Evolutionary conservation across 2,329 filamentous ascomycete genomes (phyloP), one percentile per base, ranked within the genome.

Genomic region (Chrysoporthe deuterocubensis): DNA sequence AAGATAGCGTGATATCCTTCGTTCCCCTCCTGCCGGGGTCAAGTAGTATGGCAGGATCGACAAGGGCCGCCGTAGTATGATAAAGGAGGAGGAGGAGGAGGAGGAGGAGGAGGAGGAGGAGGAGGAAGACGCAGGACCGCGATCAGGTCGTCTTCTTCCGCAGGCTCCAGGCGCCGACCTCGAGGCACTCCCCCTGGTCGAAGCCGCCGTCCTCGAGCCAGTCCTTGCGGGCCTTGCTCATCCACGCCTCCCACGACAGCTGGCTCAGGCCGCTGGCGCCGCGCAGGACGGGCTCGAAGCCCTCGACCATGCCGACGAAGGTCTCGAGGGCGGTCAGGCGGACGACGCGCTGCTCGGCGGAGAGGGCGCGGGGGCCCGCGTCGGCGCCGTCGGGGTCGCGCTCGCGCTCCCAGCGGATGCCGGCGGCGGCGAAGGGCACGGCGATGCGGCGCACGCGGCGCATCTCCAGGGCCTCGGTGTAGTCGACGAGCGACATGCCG

Each of bases 181-280:
- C 69, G 3, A 70, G 77, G 75, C 87, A 89, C 75, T 90, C 88
- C 52, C 88, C 88, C 70, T 81, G 85, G 42, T 82, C 81, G 42
- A 85, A 81, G 34, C 85, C 85, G 54, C 83, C 83, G 65, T 88
- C 83, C 73, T 89, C 83, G 70, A 89, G 80, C 74, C 90, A 77
- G 73, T 88, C 84, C 16, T 81, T 77, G 78, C 86, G 89, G 83
- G 90, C 85, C 67, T 81, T 83, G 16, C 84, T 81, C 83, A 87
- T 90, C 88, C 88, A 90, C 46, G 84, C 79, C 74, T 88, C 85
- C 87, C 88, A 91, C 73, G 90, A 88, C 70, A 89, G 86, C 66
- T 84, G 81, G 68, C 84, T 85, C 79, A 89, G 89, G 5, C 83
- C 85, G 68, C 87, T 89, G 59, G 84, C 84, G 69, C 89, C 84